Evolutionary conservation across 371 early-diverging fungal species (phyloP).

Genomic region (Saksenaea vasiformis): DNA sequence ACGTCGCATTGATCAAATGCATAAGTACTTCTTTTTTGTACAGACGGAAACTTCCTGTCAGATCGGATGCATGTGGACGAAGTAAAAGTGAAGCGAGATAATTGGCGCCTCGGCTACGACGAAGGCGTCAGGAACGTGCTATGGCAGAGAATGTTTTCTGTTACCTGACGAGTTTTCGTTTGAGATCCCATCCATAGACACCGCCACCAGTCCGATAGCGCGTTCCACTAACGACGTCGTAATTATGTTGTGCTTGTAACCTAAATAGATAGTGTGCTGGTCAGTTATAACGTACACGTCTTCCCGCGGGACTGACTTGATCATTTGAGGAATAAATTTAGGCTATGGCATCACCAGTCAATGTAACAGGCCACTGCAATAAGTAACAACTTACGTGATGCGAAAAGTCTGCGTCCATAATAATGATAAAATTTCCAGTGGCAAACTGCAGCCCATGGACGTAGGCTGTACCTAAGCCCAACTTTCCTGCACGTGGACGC

Average conservation of each 20-base stretch:
- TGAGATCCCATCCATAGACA: constrained; percentile 98
- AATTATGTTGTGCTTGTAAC: constrained; percentile 80
- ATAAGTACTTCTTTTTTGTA: constrained; percentile 94
- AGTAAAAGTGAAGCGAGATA: constrained; percentile 92
- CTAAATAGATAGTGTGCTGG: constrained; percentile 27
- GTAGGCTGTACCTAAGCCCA: constrained; percentile 96
- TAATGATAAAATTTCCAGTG: constrained; percentile 93
- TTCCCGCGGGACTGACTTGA: constrained; percentile 49
- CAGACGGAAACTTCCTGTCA: constrained; percentile 96
- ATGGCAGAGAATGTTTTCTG: not conserved
- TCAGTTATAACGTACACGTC: not conserved
- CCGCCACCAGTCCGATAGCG: constrained; percentile 91
- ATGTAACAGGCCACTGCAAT: not conserved
- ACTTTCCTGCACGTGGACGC: constrained; percentile 93
- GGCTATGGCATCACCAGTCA: constrained; percentile 62
- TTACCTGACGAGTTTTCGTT: constrained; percentile 92
- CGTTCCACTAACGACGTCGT: constrained; percentile 96
- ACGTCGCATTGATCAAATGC: constrained; percentile 82
- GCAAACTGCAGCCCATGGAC: constrained; percentile 94
- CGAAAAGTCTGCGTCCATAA: constrained; percentile 99
- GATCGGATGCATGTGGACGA: constrained; percentile 90
- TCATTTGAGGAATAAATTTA: constrained; percentile 96
- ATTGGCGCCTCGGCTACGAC: constrained; percentile 92
- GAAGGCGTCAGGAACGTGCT: not conserved
- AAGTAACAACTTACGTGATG: constrained; percentile 76